These are phyloP conservation scores for Centaurea solstitialis DNA, from an alignment of 129 eudicot species.

Conservation along the genomic window DNA sequence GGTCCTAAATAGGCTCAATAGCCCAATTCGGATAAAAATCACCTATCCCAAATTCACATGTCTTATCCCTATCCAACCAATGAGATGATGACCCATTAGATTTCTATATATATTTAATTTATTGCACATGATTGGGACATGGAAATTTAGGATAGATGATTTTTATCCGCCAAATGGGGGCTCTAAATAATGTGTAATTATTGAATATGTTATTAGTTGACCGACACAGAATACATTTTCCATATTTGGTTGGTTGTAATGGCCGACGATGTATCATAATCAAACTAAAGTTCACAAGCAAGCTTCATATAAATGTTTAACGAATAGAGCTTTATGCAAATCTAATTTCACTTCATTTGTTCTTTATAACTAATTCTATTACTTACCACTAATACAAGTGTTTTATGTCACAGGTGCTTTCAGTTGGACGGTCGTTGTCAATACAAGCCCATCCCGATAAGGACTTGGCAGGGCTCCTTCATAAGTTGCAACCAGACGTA, in stretches of 20 bases:
- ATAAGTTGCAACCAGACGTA: conserved; percentile 55
- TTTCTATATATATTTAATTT: too few relatives aligned
- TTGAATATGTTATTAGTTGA: conserved; percentile 5
- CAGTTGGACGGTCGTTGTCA: conserved; percentile 79
- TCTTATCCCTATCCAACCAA: too few relatives aligned
- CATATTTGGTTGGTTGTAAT: conserved; percentile 12
- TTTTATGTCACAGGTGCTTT: conserved; percentile 64
- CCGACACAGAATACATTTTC: conserved; percentile 1
- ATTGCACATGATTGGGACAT: too few relatives aligned
- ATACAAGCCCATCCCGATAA: conserved; percentile 96
- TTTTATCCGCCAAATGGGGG: too few relatives aligned
- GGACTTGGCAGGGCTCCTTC: conserved; percentile 63
- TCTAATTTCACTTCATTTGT: not conserved
- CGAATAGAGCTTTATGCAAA: too few relatives aligned
- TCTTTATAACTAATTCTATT: not conserved
- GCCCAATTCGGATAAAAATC: not conserved
- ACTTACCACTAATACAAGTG: not conserved
- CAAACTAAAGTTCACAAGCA: not conserved
- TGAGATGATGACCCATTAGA: too few relatives aligned
- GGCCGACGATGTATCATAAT: not conserved
- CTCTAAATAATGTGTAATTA: not conserved
- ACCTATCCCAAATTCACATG: too few relatives aligned
- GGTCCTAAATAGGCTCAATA: not conserved
- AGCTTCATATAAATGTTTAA: not conserved
- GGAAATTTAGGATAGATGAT: too few relatives aligned